Percentiles rank a stretch among this genome's conserved stretches.
phyloP scores from a whole-genome alignment of 1,284 basidiomycete genomes.

The Vanrija sp. region DNA sequence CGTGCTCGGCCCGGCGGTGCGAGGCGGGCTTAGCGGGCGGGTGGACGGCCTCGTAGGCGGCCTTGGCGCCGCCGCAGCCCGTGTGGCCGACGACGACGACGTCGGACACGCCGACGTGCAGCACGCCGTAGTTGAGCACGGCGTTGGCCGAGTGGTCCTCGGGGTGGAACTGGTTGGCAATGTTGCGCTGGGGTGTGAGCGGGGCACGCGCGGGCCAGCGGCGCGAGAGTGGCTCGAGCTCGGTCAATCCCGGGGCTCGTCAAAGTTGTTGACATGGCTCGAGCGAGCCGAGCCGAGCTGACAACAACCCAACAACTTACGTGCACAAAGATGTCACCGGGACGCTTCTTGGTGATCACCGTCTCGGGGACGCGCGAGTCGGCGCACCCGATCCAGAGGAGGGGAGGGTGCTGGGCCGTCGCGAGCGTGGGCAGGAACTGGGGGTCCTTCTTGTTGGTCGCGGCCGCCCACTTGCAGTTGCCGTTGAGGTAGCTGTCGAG shows the following conservation, averaged over 20 bases:
- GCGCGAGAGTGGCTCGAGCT: too few relatives aligned
- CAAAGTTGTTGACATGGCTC: too few relatives aligned
- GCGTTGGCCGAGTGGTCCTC: conserved; percentile 73
- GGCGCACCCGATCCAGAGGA: conserved; percentile 47
- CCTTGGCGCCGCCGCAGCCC: conserved; percentile 68
- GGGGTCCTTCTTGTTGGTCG: conserved; percentile 23
- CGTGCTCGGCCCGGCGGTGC: conserved; percentile 10
- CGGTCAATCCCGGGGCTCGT: too few relatives aligned
- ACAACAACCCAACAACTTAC: conserved; percentile 14
- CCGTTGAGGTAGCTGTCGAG: conserved; percentile 26
- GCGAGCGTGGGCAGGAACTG: conserved; percentile 29
- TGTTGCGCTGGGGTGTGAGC: conserved; percentile 14
- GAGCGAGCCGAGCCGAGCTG: too few relatives aligned
- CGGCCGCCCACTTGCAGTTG: conserved; percentile 38
- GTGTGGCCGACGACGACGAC: conserved; percentile 79
- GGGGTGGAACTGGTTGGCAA: conserved; percentile 59
- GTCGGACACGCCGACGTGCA: conserved; percentile 74
- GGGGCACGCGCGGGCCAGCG: too few relatives aligned
- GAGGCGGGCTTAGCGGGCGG: conserved; percentile 26
- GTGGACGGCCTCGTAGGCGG: conserved; percentile 53
- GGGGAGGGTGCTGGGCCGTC: conserved; percentile 41
- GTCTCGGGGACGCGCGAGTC: conserved; percentile 46
- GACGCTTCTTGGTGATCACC: conserved; percentile 46
- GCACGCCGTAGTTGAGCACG: conserved; percentile 76
- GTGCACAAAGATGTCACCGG: conserved; percentile 66